Percentiles rank a stretch among this genome's conserved stretches.
These are phyloP conservation scores for Thelonectria olida DNA, from an alignment of 2,329 filamentous ascomycete species.

Conservation along the genomic window DNA sequence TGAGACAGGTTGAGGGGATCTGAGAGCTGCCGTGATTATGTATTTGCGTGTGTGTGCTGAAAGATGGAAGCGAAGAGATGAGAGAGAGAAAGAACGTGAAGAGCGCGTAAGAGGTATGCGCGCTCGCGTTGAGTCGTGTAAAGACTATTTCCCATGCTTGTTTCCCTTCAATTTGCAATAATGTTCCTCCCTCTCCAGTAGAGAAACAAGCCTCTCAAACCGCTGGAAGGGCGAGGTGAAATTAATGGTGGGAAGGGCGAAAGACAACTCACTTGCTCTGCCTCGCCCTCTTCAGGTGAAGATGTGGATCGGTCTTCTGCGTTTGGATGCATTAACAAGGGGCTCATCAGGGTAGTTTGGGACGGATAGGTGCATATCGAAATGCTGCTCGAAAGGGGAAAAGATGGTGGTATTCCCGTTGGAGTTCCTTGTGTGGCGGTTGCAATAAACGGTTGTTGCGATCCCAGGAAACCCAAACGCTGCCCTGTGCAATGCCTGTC, in stretches of 20 bases:
- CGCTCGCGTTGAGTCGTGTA: background rate
- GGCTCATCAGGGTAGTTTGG: too few species aligned
- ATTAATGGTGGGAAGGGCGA: background rate
- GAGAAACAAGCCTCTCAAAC: background rate
- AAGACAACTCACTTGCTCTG: background rate
- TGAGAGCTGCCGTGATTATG: conserved; percentile 28
- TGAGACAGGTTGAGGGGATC: conserved; percentile 43
- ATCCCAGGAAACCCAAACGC: background rate
- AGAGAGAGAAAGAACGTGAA: background rate
- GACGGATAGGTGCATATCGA: too few species aligned
- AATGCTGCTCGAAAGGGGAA: too few species aligned
- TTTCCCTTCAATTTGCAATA: background rate
- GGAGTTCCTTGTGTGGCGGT: too few species aligned
- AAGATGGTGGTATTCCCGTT: too few species aligned
- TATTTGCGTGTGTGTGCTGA: conserved; percentile 13
- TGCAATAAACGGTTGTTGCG: too few species aligned
- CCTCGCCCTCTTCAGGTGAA: conserved; percentile 29
- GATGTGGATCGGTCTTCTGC: conserved; percentile 28
- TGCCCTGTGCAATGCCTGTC: background rate
- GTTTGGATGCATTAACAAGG: conserved; percentile 10
- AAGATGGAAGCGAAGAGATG: too few species aligned
- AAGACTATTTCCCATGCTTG: background rate
- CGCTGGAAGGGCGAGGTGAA: conserved; percentile 3
- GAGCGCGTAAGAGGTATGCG: background rate
- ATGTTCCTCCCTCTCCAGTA: background rate